Conservation (phyloP, 75 land plant genomes). For the Azolla pinnata region DNA sequence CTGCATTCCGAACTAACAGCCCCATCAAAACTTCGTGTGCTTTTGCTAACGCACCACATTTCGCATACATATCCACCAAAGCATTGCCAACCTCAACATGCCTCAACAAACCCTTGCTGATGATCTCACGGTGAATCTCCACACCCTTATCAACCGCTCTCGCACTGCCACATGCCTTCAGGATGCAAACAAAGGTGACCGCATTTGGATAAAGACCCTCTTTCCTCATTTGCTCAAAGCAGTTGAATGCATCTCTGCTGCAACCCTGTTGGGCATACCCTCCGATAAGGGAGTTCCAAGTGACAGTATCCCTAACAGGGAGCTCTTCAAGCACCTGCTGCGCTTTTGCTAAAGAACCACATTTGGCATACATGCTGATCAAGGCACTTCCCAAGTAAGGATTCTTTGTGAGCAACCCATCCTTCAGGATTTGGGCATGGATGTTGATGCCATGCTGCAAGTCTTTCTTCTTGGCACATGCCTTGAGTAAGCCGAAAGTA, state of each 20-base stretch:
- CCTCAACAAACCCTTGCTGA: too few relatives aligned
- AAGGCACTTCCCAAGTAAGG: constrained; percentile 28
- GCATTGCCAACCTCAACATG: too few relatives aligned
- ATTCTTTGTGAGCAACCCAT: neutral
- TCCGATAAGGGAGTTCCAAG: constrained; percentile 16
- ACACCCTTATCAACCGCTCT: constrained; percentile 7
- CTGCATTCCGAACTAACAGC: too few relatives aligned
- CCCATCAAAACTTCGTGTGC: too few relatives aligned
- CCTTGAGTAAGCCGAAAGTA: constrained; percentile 6
- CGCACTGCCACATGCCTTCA: constrained; percentile 9
- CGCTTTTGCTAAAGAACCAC: constrained; percentile 22
- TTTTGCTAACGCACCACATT: neutral
- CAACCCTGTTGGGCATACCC: constrained; percentile 16
- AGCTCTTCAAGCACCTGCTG: neutral
- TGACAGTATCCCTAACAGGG: constrained; percentile 10
- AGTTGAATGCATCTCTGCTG: constrained; percentile 5
- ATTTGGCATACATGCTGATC: constrained; percentile 48
- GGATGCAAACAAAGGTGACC: too few relatives aligned
- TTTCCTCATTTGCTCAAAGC: constrained; percentile 5
- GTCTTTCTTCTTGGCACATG: constrained; percentile 8
- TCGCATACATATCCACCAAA: neutral
- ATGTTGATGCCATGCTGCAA: constrained; percentile 10
- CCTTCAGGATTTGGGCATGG: constrained; percentile 7
- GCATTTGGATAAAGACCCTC: constrained; percentile 7
- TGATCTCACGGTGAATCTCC: neutral